These are phyloP conservation scores for Amylocystis lapponica DNA, from an alignment of 768 basidiomycete genomes.

Conservation along the genomic window DNA sequence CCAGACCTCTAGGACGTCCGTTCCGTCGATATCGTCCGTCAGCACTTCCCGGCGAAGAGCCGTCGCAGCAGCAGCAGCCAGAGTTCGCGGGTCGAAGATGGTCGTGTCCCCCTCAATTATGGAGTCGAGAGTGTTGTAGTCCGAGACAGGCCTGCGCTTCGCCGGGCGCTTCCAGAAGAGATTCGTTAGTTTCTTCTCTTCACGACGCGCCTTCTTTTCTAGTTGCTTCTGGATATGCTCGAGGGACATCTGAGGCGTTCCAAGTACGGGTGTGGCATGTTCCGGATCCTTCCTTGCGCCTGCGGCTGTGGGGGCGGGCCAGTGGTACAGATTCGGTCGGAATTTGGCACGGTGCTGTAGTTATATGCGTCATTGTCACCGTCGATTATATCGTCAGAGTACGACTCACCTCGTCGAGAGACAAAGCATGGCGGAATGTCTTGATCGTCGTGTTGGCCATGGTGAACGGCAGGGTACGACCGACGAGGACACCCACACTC, in stretches of 20 bases:
- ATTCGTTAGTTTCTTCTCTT: not conserved
- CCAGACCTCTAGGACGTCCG: slow-evolving; percentile 76
- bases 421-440: slow-evolving; percentile 70
- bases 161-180: not conserved
- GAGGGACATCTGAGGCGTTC: not conserved
- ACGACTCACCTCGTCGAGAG: slow-evolving; percentile 64
- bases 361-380: not conserved
- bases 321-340: slow-evolving; percentile 57
- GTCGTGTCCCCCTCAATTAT: too few relatives aligned
- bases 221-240: too few relatives aligned
- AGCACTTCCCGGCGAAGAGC: not conserved
- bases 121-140: not conserved
- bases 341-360: slow-evolving; percentile 61
- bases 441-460: slow-evolving; percentile 55
- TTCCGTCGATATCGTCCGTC: slow-evolving; percentile 4
- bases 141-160: not conserved
- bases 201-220: not conserved
- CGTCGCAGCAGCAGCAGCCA: not conserved
- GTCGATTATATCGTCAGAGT: not conserved
- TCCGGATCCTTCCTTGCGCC: not conserved
- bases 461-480: slow-evolving; percentile 61
- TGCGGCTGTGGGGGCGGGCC: slow-evolving; percentile 24
- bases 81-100: too few relatives aligned
- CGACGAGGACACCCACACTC: slow-evolving; percentile 63
- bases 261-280: not conserved